Base-by-base conservation (phyloP, 225 moss, liverwort and hornwort species). In the Polytrichum commune region DNA sequence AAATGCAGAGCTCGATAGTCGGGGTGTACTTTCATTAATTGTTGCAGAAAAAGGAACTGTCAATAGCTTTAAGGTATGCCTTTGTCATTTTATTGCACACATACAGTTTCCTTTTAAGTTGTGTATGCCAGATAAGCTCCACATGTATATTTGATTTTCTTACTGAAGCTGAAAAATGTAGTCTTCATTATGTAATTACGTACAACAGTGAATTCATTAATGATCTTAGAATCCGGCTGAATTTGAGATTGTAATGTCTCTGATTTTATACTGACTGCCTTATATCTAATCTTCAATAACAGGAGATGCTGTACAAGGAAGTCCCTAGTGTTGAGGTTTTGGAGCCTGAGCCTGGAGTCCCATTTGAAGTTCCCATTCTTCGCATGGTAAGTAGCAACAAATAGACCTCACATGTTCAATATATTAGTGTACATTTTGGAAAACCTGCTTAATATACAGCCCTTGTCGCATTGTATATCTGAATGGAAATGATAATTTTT, bases 1-100 rank as follows among this genome's bases (percentile, higher is more conserved):
- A 66, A 89, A 89, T 75, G 89, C 81, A 55, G 86, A 89, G 5
- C 30, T 89, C 5, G 75, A 69, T 66, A 63, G 77, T 18, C 79
- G 68, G 69, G 89, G 89, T 65, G 27, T 84, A 6, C 74, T 89
- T 20, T 72, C 86, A 10, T 26, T 65, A 67, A 4, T 86, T 65
- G 89, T 89, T 19, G 5, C 54, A 8, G 64, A 67, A 62, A 63
- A 24, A 56, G 89, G 89, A 23, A 86, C 86, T 1, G 75, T 72
- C 13, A 80, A 83, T 23, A 63, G 63, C 16, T 89, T 89, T 68
- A 67, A 84, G 77, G 89, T 86, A 81, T 18, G 62, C 62, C 27
- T 27, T 62, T 24, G 62, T 24, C 18, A 24, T 26, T 63, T 63
- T 46, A 4, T 46, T 46, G 46, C 46, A 46, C 46, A 46, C 13